Evolutionary conservation across 306 rosid genomes (phyloP), one percentile per base, ranked within the genome.

Genomic region (Casuarina glauca): DNA sequence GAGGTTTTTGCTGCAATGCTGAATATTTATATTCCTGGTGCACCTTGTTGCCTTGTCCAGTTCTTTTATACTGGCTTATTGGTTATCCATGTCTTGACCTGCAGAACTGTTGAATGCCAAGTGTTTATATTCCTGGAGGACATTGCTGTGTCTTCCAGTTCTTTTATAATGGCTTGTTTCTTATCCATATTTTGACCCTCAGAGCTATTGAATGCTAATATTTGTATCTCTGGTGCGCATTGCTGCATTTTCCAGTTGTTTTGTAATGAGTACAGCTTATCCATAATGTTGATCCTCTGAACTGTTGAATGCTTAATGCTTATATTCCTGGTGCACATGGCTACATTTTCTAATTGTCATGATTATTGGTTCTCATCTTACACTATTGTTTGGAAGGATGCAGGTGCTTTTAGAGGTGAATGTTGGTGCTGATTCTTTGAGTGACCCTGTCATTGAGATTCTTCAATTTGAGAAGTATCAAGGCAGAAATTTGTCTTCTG

Each of bases 381-480:
- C 82, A 75, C 89, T 86, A 82, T 81, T 91, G 82, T 81, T 72
- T 87, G 97, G 88, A 95, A 95, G 97, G 89, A 80, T 89, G 93
- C 97, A 95, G 98, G 97, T 95, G 86, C 88, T 87, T 88, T 91
- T 95, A 88, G 93, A 86, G 80, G 93, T 89, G 75, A 91, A 89
- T 83, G 93, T 95, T 82, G 88, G 91, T 72, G 90, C 88, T 62
- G 90, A 83, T 76, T 80, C 71, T 86, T 80, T 92, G 81, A 80
- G 75, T 74, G 97, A 92, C 77, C 98, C 98, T 67, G 90, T 91
- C 71, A 83, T 95, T 61, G 98, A 95, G 86, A 85, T 95, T 85
- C 98, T 95, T 79, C 97, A 95, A 88, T 95, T 90, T 86, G 98
- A 91, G 78, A 95, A 89, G 81, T 74, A 76, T 75, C 86, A 39